These are phyloP conservation scores for Saturnispora ahearnii DNA, from an alignment of 805 yeast genomes.

Conservation along the genomic window DNA sequence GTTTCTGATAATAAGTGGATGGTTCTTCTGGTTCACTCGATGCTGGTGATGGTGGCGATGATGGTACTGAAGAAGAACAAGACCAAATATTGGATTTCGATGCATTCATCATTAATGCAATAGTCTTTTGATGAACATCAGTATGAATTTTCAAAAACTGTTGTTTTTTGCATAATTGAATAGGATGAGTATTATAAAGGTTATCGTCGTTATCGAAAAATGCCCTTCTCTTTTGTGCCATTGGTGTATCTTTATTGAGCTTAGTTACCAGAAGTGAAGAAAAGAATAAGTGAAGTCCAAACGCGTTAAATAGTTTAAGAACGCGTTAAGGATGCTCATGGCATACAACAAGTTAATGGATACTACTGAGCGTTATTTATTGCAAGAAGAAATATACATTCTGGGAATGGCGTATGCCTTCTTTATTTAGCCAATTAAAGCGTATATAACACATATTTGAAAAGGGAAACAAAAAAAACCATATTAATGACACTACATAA, in stretches of 20 bases:
- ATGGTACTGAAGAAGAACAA: background rate
- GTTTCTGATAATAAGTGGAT: background rate
- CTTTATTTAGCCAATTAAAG: too few relatives aligned
- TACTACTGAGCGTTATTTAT: too few relatives aligned
- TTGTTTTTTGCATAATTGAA: background rate
- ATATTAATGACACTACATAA: too few relatives aligned
- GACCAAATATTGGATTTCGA: slow-evolving; percentile 7
- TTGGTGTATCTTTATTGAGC: background rate
- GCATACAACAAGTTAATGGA: background rate
- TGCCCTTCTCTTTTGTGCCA: background rate
- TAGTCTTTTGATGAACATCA: slow-evolving; percentile 14
- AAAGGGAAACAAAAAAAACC: too few relatives aligned
- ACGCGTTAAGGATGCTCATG: background rate
- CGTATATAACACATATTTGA: too few relatives aligned
- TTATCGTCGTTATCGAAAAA: background rate
- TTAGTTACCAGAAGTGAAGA: background rate
- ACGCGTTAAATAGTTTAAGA: background rate
- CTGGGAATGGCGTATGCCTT: too few relatives aligned
- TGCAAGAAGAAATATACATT: too few relatives aligned
- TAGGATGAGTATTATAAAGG: background rate
- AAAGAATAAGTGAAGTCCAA: background rate
- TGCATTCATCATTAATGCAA: slow-evolving; percentile 25
- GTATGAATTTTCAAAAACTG: slow-evolving; percentile 6
- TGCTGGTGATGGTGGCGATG: background rate
- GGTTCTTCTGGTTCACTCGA: background rate